phyloP scores from a whole-genome alignment of 139 green algal genomes.

The Choricystis sp. region DNA sequence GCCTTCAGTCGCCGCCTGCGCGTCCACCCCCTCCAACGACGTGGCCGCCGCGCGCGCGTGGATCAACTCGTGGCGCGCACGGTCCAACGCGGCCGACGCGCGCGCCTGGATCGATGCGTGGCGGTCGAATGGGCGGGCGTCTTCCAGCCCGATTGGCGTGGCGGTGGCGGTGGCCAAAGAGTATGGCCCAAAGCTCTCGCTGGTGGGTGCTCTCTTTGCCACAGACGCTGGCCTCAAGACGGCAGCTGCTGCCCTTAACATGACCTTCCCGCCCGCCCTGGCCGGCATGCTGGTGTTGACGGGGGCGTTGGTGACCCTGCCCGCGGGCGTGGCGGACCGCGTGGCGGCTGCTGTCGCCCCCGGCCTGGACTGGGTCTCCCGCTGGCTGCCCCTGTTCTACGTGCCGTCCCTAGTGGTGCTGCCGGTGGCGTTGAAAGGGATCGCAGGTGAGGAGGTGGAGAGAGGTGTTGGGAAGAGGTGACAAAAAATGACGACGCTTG shows the following conservation, averaged over 20 bases:
- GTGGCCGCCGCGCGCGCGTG: too few relatives aligned
- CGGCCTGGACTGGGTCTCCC: constrained; percentile 56
- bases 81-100: not conserved
- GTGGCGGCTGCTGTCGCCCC: constrained; percentile 10
- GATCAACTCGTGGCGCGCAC: too few relatives aligned
- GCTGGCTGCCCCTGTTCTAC: constrained; percentile 84
- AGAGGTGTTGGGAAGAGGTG: too few relatives aligned
- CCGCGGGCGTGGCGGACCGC: not conserved
- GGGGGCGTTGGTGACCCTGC: not conserved
- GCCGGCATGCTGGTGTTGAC: not conserved
- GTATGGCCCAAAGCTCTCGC: not conserved
- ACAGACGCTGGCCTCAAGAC: not conserved
- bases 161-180: not conserved
- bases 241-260: too few relatives aligned
- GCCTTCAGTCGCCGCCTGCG: too few relatives aligned
- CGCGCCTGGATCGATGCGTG: not conserved
- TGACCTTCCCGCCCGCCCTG: not conserved
- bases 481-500: too few relatives aligned
- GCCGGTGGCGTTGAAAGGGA: constrained; percentile 43
- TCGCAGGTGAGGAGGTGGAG: constrained; percentile 32
- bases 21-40: too few relatives aligned
- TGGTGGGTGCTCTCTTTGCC: not conserved
- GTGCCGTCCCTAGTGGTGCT: constrained; percentile 66
- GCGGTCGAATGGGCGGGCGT: not conserved
- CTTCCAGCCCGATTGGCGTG: not conserved